Conservation (phyloP, 805 yeast genomes). For the Candida montana region DNA sequence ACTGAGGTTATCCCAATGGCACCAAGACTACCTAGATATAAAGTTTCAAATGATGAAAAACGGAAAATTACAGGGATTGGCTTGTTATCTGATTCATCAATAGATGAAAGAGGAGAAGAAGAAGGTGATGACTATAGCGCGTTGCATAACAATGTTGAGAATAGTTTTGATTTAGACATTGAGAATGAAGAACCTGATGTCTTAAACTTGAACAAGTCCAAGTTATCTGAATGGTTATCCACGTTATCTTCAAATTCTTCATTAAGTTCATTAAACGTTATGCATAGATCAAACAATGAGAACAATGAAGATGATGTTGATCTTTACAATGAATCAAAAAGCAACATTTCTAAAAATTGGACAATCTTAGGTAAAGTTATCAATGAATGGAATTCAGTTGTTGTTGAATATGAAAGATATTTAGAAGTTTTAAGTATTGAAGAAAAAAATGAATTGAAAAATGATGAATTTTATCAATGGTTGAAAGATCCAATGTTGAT, state of each 20-base stretch:
- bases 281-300: neutral
- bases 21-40: constrained; percentile 7
- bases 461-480: constrained; percentile 6
- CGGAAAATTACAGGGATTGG: constrained; percentile 3
- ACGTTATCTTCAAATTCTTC: constrained; percentile 1
- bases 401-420: constrained; percentile 43
- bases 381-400: constrained; percentile 45
- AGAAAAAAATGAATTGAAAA: constrained; percentile 2
- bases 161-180: neutral
- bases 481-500: constrained; percentile 13
- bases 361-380: constrained; percentile 40
- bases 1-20: neutral
- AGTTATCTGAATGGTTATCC: constrained; percentile 5
- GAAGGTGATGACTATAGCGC: no score
- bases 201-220: neutral
- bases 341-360: constrained; percentile 15
- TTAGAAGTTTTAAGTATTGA: constrained; percentile 6
- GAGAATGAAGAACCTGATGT: constrained; percentile 1
- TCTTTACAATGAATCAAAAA: neutral
- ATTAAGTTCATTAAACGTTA: neutral
- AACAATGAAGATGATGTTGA: neutral
- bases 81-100: neutral
- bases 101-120: neutral
- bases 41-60: no score
- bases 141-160: neutral